Base-by-base conservation (phyloP, 306 rosid species). In the Begonia loranthoides region DNA sequence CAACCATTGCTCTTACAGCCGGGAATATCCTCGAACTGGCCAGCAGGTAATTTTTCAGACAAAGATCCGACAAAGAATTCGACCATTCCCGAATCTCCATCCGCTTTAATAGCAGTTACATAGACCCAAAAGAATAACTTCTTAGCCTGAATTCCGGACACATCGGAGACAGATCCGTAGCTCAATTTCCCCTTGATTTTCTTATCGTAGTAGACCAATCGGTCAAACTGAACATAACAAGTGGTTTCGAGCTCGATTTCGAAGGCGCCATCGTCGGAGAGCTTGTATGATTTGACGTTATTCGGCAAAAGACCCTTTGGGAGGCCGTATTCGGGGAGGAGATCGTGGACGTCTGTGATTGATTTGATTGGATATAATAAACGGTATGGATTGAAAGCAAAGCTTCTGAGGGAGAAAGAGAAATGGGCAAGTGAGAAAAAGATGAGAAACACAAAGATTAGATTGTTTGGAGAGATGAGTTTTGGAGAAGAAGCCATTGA, bases 71-170 rank as follows among this genome's bases (percentile, higher is more conserved):
- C 84, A 9, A 58, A 71, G 54, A 84, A 84, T 14, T 67, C 68
- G 21, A 84, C 57, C 53, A 19, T 64, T 5, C 43, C 72, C 1
- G 81, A 71, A 19, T 62, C 63, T 5, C 41, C 4, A 6, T 81
- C 77, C 9, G 61, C 68, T 41, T 67, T 46, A 15, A 84, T 78
- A 2, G 73, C 78, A 47, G 90, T 65, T 5, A 84, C 81, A 2
- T 83, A 43, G 21, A 78, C 70, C 94, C 90, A 80, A 0, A 78
- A 10, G 63, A 84, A 84, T 6, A 70, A 57, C 55, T 64, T 70
- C 75, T 84, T 69, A 17, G 81, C 90, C 63, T 78, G 83, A 50
- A 84, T 84, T 15, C 94, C 90, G 0, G 81, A 58, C 9, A 81
- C 90, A 14, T 49, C 65, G 44, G 90, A 68, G 2, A 73, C 81